Base-by-base conservation (phyloP, 345 rosid species). In the Euphorbia peplus region DNA sequence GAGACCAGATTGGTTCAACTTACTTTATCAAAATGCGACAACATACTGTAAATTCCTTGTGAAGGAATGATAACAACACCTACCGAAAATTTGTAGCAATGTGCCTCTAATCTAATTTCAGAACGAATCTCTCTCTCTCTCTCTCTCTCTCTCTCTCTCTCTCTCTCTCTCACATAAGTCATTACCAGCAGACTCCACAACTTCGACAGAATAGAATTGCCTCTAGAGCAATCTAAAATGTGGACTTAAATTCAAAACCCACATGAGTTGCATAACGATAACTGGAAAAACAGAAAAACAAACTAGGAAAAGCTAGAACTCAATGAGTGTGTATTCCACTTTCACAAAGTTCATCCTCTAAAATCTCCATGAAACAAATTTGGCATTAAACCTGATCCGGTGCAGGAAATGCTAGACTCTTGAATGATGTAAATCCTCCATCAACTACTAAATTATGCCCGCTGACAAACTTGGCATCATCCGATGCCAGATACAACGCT, bases 381-480 rank as follows among this genome's bases (percentile, higher is more conserved):
- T 47, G 52, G 61, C 48, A 72, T 51, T 67, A 53, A 70, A 78
- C 70, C 74, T 86, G 66, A 69, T 78, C 79, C 13, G 89, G 86
- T 59, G 80, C 67, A 60, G 90, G 90, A 19, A 93, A 69, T 26
- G 18, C 56, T 60, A 88, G 35, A 61, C 42, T 79, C 80, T 88
- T 93, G 68, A 87, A 79, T 42, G 73, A 70, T 21, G 97, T 89
- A 76, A 90, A 86, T 14, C 97, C 98, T 75, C 98, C 98, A 75
- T 93, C 98, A 8, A 93, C 90, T 63, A 88, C 91, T 75, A 93
- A 71, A 68, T 93, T 93, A 77, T 89, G 97, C 18, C 95, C 98
- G 42, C 78, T 88, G 8, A 92, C 88, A 48, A 88, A 92, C 79
- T 88, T 90, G 5, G 98, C 90, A 72, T 87, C 97, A 46, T 84